phyloP scores from a whole-genome alignment of 176 grass and related monocot genomes.

The Elaeis guineensis region DNA sequence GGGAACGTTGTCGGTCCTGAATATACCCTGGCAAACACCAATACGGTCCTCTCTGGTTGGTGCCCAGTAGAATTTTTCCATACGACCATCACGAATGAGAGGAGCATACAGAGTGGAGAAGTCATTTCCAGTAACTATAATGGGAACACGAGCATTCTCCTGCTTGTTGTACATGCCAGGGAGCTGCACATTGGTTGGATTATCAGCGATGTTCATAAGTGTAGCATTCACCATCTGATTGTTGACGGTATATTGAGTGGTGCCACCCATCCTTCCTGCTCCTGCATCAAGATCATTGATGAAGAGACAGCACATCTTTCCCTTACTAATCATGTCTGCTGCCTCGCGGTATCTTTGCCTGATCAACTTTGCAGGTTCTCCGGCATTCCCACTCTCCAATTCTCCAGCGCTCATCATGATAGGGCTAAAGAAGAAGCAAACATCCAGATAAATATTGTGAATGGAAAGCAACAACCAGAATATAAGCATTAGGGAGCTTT shows the following conservation, averaged over 20 bases:
- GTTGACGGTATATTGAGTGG: slow-evolving; percentile 97
- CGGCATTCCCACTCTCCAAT: slow-evolving; percentile 94
- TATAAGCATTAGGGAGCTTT: too few species aligned
- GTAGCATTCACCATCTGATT: slow-evolving; percentile 99
- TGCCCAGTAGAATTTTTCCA: slow-evolving; percentile 99
- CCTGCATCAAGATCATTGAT: slow-evolving; percentile 98
- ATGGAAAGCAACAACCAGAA: too few species aligned
- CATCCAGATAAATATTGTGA: too few species aligned
- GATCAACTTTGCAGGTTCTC: slow-evolving; percentile 89
- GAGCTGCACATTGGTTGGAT: slow-evolving; percentile 94
- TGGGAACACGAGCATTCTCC: slow-evolving; percentile 82
- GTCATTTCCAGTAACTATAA: slow-evolving; percentile 94
- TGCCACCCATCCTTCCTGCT: slow-evolving; percentile 76
- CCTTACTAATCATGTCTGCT: slow-evolving; percentile 79
- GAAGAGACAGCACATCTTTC: slow-evolving; percentile 93
- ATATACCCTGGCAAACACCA: slow-evolving; percentile 64
- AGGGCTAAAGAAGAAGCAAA: slow-evolving; percentile 28
- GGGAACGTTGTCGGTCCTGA: slow-evolving; percentile 49
- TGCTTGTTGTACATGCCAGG: slow-evolving; percentile 96
- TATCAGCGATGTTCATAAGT: slow-evolving; percentile 97
- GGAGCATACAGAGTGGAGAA: slow-evolving; percentile 94
- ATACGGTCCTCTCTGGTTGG: slow-evolving; percentile 82
- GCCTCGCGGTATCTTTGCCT: slow-evolving; percentile 91
- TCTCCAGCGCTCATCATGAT: slow-evolving; percentile 99
- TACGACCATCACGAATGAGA: slow-evolving; percentile 85